Percentiles rank a stretch among this genome's conserved stretches.
phyloP scores from a whole-genome alignment of 768 basidiomycete genomes.

The Mycena vitilis region DNA sequence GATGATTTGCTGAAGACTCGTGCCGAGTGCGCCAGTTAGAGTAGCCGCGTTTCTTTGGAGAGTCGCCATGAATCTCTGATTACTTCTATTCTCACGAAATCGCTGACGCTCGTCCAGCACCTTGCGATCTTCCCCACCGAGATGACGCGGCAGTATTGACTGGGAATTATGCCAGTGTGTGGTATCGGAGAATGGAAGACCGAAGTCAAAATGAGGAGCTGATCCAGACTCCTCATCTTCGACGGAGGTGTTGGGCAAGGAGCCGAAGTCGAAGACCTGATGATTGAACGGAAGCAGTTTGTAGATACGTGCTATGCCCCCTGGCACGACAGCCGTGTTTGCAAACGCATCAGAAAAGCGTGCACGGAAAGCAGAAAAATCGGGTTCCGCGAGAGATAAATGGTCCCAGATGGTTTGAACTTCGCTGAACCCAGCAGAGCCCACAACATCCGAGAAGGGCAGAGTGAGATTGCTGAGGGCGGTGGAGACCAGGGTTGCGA shows the following conservation, averaged over 20 bases:
- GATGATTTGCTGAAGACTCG: slow-evolving; percentile 61
- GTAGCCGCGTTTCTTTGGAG: slow-evolving; percentile 72
- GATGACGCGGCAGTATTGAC: slow-evolving; percentile 63
- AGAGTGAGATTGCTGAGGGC: slow-evolving; percentile 41
- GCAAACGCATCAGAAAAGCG: not conserved
- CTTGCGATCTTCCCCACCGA: slow-evolving; percentile 58
- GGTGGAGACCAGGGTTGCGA: slow-evolving; percentile 56
- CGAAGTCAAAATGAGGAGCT: slow-evolving; percentile 50
- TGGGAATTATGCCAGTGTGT: slow-evolving; percentile 71
- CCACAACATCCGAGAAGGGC: slow-evolving; percentile 45
- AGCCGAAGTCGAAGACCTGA: slow-evolving; percentile 45
- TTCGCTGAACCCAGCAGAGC: slow-evolving; percentile 22
- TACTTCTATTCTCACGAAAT: slow-evolving; percentile 48
- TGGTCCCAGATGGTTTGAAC: slow-evolving; percentile 41
- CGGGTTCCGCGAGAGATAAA: slow-evolving; percentile 37
- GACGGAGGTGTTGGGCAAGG: slow-evolving; percentile 35
- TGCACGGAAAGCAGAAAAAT: slow-evolving; percentile 34
- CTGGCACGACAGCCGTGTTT: not conserved
- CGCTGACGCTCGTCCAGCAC: slow-evolving; percentile 50
- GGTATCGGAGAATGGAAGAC: slow-evolving; percentile 59
- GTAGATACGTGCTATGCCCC: not conserved
- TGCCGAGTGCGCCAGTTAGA: slow-evolving; percentile 72
- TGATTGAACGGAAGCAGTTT: slow-evolving; percentile 54
- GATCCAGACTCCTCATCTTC: slow-evolving; percentile 25
- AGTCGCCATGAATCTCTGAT: slow-evolving; percentile 70